These are phyloP conservation scores for Syzygium syzygioides DNA, from an alignment of 441 rosid genomes.

Conservation along the genomic window DNA sequence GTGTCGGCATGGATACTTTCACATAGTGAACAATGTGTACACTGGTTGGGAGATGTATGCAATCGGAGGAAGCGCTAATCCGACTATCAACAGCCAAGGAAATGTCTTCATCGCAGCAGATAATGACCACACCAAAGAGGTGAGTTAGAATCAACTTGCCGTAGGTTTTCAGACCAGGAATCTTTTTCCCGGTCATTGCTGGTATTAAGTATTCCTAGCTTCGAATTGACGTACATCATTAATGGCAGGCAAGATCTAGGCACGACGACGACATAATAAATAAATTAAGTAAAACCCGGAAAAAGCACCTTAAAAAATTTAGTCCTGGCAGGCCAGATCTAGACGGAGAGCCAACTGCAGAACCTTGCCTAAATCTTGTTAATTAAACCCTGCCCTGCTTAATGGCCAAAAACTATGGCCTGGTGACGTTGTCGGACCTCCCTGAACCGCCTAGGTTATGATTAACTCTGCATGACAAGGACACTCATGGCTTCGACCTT, in stretches of 20 bases:
- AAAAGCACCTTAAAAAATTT: neutral
- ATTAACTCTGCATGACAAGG: neutral
- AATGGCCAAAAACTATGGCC: neutral
- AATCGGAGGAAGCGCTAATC: conserved; percentile 60
- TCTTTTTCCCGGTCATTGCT: neutral
- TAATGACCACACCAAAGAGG: conserved; percentile 35
- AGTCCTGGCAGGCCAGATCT: neutral
- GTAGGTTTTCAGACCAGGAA: neutral
- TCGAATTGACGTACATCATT: neutral
- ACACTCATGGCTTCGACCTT: neutral
- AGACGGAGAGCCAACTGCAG: neutral
- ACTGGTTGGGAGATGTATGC: conserved; percentile 49
- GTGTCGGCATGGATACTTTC: conserved; percentile 59
- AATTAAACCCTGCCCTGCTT: neutral
- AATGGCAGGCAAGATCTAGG: neutral
- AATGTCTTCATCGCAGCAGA: conserved; percentile 44
- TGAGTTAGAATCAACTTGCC: neutral
- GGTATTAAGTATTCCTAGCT: neutral
- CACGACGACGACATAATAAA: neutral
- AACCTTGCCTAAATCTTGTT: neutral
- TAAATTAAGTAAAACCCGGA: neutral
- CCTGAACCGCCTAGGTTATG: neutral
- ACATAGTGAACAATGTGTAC: conserved; percentile 46
- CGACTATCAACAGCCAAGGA: conserved; percentile 54
- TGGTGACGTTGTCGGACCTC: neutral